Evolutionary conservation across 768 basidiomycete genomes (phyloP), one percentile per base, ranked within the genome.

Genomic region (Coprinopsis strossmayeri): DNA sequence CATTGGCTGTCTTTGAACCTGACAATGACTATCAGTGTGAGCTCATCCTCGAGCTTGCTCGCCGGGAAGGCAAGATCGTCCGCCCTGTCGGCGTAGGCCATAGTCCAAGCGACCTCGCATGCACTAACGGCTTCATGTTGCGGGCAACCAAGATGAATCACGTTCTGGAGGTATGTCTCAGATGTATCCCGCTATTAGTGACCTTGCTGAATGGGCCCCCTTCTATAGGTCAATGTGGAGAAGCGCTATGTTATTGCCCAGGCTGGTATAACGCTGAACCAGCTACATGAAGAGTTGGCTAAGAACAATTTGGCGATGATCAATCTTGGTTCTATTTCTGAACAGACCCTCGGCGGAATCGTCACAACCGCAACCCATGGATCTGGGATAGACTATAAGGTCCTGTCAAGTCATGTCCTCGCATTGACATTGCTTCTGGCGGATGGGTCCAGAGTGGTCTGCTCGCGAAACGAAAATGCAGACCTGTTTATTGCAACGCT

Each of bases 341-440:
- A 96, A 63, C 95, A 97, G 64, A 91, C 92, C 2, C 75, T 99
- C 54, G 94, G 81, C 23, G 96, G 96, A 37, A 80, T 93, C 57
- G 74, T 98, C 59, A 84, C 91, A 12, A 99, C 96, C 53, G 91
- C 91, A 5, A 94, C 94, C 0, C 96, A 99, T 71, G 96, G 94
- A 45, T 84, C 90, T 11, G 95, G 96, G 34, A 72, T 87, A 50
- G 60, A 67, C 37, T 94, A 78, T 67, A 80, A 81, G 46, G 87
- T 91, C 53, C 78, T 97, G 54, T 91, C 91, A 10, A 84, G 83
- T 17, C 78, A 85, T 55, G 91, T 92, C 46, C 72, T 78, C 56
- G 80, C 85, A 3, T 68, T 97, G 53, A 79, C 81, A 5, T 60
- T 97, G 41, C 71, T 96, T 28, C 70, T 90, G 12, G 85, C 94